Base-by-base conservation (phyloP, 148 eudicot genomes). In the Gaultheria prostrata region DNA sequence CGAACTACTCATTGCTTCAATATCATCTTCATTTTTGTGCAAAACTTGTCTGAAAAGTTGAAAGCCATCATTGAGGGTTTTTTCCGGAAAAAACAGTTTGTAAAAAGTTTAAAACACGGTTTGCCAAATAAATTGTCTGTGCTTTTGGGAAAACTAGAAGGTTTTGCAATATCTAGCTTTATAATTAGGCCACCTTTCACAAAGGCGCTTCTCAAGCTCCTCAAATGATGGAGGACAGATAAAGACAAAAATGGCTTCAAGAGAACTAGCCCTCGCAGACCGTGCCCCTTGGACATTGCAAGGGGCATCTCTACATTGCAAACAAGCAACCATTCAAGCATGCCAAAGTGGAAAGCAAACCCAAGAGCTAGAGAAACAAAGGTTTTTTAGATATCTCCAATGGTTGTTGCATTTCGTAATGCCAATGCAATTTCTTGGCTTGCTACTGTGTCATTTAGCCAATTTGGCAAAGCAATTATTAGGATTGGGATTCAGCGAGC, bases 251-350 rank as follows among this genome's bases (percentile, higher is more conserved):
- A 94, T 86, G 32, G 98, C 95, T 87, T 96, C 95, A 78, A 96
- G 93, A 86, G 97, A 85, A 89, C 93, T 96, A 87, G 92, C 91
- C 92, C 93, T 94, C 92, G 94, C 97, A 51, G 98, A 89, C 86
- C 93, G 89, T 80, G 99, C 99, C 80, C 99, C 99, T 93, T 96
- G 98, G 86, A 96, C 97, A 90, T 96, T 96, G 89, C 99, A 87
- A 96, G 99, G 88, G 94, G 90, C 99, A 96, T 89, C 98, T 96
- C 99, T 96, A 92, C 95, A 89, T 78, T 26, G 32, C 87, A 83
- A 89, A 54, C 82, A 84, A 84, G 83, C 83, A 77, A 65, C 67
- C 69, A 48, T 74, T 85, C 79, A 81, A 61, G 80, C 51, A 45
- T 26, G 78, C 72, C 70, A 39, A 76, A 35, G 75, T 80, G 18